Base-by-base conservation (phyloP, 768 basidiomycete species). In the Tylopilus felleus region DNA sequence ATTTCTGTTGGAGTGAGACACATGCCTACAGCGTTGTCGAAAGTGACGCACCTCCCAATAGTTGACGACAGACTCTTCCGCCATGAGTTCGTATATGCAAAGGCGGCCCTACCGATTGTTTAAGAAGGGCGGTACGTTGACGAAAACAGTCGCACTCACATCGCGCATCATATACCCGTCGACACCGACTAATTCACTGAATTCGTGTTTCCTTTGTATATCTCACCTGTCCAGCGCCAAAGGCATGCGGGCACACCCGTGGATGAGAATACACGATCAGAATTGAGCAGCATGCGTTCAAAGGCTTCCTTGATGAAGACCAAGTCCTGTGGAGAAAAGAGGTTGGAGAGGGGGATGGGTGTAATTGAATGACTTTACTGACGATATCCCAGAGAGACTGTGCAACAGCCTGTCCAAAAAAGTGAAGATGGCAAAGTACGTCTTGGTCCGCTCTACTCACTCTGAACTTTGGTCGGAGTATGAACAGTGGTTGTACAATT, bases 241-340 rank as follows among this genome's bases (percentile, higher is more conserved):
- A 98, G 79, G 60, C 96, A 99, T 0, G 94, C 94, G 0, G 96
- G 96, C 4, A 98, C 93, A 31, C 93, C 94, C 88, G 98, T 98
- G 0, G 92, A 93, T 49, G 87, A 86, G 72, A 93, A 92, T 14
- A 90, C 93, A 22, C 94, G 87, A 68, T 98, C 96, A 59, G 98
- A 98, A 66, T 97, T 93, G 21, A 98, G 82, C 53, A 99, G 77
- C 56, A 98, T 78, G 1, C 95, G 88, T 69, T 99, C 96, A 64
- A 98, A 98, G 0, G 90, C 94, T 72, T 98, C 96, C 70, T 98
- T 95, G 63, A 99, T 95, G 70, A 97, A 96, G 13, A 98, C 90
- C 25, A 97, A 80, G 70, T 99, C 96, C 87, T 88, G 59, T 57
- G 13, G 52, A 50, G 5, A 23, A 29, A 33, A 27, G 8, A 8